These are phyloP conservation scores for Apiospora aurea DNA, from an alignment of 2,329 filamentous ascomycete species.

Conservation along the genomic window DNA sequence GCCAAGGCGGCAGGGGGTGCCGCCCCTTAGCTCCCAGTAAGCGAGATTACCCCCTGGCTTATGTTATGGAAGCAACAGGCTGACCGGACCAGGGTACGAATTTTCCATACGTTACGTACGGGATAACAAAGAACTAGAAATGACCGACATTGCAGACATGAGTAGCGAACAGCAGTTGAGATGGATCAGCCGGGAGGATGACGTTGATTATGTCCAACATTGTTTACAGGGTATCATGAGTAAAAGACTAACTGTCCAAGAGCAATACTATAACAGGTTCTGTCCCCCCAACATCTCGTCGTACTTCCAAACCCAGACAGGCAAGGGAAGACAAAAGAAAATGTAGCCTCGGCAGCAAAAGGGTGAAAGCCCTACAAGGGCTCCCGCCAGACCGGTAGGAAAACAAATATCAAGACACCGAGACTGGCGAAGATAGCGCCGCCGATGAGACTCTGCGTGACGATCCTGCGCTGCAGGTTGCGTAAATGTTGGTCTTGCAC, in stretches of 20 bases:
- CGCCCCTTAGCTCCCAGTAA: neutral
- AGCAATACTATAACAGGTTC: neutral
- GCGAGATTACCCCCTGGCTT: slow-evolving; percentile 6
- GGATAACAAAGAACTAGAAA: too few species aligned
- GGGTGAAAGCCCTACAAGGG: neutral
- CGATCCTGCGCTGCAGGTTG: slow-evolving; percentile 52
- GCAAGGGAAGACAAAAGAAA: neutral
- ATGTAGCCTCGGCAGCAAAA: neutral
- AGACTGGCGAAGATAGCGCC: slow-evolving; percentile 47
- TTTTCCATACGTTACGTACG: neutral
- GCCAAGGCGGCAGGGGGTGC: neutral
- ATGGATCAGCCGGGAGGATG: neutral
- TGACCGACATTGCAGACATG: neutral
- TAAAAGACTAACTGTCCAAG: neutral
- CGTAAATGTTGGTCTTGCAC: slow-evolving; percentile 53
- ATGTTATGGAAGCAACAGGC: neutral
- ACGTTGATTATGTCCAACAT: neutral
- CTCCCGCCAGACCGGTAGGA: slow-evolving; percentile 50
- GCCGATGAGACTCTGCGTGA: slow-evolving; percentile 49
- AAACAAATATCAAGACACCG: slow-evolving; percentile 50
- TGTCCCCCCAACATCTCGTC: neutral
- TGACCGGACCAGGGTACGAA: neutral
- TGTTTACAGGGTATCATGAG: slow-evolving; percentile 2
- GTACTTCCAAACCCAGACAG: neutral
- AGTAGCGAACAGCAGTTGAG: neutral